phyloP scores from a whole-genome alignment of 2,329 filamentous ascomycete species.

The Claviceps sorghi region DNA sequence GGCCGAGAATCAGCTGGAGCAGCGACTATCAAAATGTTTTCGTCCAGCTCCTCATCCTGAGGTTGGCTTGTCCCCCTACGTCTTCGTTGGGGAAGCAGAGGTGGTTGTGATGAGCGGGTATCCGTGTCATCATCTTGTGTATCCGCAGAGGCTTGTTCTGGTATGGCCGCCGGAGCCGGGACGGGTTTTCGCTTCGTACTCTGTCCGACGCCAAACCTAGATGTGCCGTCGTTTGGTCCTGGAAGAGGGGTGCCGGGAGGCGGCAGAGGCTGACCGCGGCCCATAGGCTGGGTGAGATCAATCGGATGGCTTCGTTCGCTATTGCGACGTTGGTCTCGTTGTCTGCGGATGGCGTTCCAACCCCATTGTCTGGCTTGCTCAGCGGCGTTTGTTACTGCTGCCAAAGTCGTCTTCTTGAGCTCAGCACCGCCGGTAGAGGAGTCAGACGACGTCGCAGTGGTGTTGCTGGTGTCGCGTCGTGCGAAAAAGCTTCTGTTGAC shows the following conservation, averaged over 20 bases:
- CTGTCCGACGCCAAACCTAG: constrained; percentile 40
- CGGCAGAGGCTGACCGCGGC: constrained; percentile 66
- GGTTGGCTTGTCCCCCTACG: constrained; percentile 22
- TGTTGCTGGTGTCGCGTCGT: constrained; percentile 23
- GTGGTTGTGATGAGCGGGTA: constrained; percentile 14
- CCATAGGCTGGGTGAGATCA: constrained; percentile 54
- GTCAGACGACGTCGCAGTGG: constrained; percentile 20
- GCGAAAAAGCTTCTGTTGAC: constrained; percentile 26
- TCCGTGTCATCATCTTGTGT: constrained; percentile 17
- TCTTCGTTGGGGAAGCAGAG: constrained; percentile 34
- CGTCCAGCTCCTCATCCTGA: constrained; percentile 24
- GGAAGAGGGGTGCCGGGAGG: constrained; percentile 70
- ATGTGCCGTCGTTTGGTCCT: constrained; percentile 42
- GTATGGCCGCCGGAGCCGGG: constrained; percentile 31
- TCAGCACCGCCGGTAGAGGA: constrained; percentile 21
- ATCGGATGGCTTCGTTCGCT: constrained; percentile 21
- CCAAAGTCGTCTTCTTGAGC: constrained; percentile 34
- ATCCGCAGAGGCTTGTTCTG: constrained; percentile 9
- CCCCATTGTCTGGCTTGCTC: constrained; percentile 45
- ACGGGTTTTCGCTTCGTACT: constrained; percentile 53
- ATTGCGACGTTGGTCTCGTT: constrained; percentile 27
- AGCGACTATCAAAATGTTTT: constrained; percentile 48
- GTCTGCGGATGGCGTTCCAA: constrained; percentile 39
- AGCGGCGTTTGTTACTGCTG: constrained; percentile 41
- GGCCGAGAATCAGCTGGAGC: constrained; percentile 50